Base-by-base conservation (phyloP, 176 grass and related monocot genomes). In the Bolboschoenus planiculmis region DNA sequence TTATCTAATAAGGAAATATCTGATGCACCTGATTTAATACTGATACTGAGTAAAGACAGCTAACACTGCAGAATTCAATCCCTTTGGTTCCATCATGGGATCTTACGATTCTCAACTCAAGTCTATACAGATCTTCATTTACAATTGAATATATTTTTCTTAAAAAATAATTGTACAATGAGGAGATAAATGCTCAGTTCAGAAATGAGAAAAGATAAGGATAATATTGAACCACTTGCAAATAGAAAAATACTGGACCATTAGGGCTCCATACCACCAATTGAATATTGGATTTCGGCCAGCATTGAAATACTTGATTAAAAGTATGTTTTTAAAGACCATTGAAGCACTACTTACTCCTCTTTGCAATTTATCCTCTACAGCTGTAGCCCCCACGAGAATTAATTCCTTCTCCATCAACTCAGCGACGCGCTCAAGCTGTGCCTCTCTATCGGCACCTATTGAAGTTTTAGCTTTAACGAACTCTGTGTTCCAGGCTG, bases 351-450 rank as follows among this genome's bases (percentile, higher is more conserved):
- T 62, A 74, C 58, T 82, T 85, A 95, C 96, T 82, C 91, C 92
- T 83, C 81, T 93, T 86, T 95, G 96, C 81, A 99, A 82, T 86
- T 95, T 99, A 84, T 99, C 96, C 85, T 99, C 96, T 59, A 93
- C 96, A 13, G 90, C 92, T 78, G 92, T 95, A 84, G 92, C 96
- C 54, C 96, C 96, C 56, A 99, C 92, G 85, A 99, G 92, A 85
- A 99, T 91, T 79, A 95, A 77, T 9, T 99, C 92, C 74, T 79
- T 91, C 85, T 99, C 92, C 77, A 99, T 95, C 60, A 95, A 86
- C 65, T 99, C 92, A 84, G 91, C 87, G 15, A 99, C 89, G 6
- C 82, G 83, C 56, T 93, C 92, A 18, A 99, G 87, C 84, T 90
- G 92, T 47, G 82, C 84, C 77, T 93, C 92, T 85, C 92, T 93